These are phyloP conservation scores for Dinochytrium kinnereticum DNA, from an alignment of 371 early-diverging fungal species.

Conservation along the genomic window DNA sequence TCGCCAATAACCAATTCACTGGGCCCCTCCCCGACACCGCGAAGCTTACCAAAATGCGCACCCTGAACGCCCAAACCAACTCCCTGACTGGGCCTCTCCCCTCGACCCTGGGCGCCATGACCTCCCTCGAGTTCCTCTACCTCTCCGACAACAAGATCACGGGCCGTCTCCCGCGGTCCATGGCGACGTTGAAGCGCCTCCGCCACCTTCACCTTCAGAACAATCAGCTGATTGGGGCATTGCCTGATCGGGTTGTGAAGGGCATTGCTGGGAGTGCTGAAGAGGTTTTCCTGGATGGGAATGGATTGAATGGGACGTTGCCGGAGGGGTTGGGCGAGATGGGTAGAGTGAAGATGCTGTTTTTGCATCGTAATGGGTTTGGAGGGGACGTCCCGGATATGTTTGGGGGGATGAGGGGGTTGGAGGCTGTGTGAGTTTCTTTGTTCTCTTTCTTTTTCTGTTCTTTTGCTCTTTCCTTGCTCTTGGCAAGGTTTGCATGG, in stretches of 20 bases:
- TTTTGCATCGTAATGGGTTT: constrained; percentile 7
- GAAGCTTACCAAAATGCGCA: background rate
- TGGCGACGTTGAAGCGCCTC: background rate
- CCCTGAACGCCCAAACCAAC: background rate
- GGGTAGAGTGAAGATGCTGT: background rate
- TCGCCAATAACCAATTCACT: constrained; percentile 12
- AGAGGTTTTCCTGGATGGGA: constrained; percentile 13
- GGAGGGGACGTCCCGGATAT: constrained; percentile 21
- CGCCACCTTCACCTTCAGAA: background rate
- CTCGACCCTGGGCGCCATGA: background rate
- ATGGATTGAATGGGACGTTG: constrained; percentile 7
- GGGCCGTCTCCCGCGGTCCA: background rate
- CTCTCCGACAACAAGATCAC: constrained; percentile 1
- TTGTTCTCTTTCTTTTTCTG: background rate
- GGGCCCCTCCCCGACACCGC: constrained; percentile 7
- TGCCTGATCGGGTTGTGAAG: background rate
- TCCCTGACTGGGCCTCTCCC: constrained; percentile 16
- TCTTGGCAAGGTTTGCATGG: background rate
- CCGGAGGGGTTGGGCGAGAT: constrained; percentile 1
- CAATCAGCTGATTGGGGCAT: background rate
- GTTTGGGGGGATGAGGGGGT: constrained; percentile 10
- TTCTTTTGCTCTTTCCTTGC: background rate
- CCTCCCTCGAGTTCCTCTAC: constrained; percentile 13
- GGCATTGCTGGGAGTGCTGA: background rate
- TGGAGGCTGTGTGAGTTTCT: constrained; percentile 20